These are phyloP conservation scores for Thymus mandschuricus DNA, from an alignment of 257 asterid species.

Conservation along the genomic window DNA sequence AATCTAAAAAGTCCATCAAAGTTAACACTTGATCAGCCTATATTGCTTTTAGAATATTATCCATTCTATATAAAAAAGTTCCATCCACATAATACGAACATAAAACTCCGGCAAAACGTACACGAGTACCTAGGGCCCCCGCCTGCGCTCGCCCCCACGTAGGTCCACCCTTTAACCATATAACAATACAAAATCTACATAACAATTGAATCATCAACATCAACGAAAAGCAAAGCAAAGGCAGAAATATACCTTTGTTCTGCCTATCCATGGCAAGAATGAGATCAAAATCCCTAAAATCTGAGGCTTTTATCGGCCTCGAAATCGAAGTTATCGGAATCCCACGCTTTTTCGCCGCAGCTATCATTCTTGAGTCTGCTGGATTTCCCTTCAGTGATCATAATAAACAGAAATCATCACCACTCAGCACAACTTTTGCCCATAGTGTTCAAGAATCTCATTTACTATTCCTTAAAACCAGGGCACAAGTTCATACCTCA, in stretches of 20 bases:
- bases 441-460: neutral
- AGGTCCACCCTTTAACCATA: neutral
- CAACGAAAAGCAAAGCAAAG: neutral
- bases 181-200: neutral
- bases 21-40: too few species aligned
- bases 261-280: conserved; percentile 93
- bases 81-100: too few species aligned
- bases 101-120: too few species aligned
- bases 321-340: conserved; percentile 79
- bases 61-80: too few species aligned
- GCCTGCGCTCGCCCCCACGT: too few species aligned
- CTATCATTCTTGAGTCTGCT: conserved; percentile 95
- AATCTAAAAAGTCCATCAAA: too few species aligned
- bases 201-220: conserved; percentile 21
- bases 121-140: too few species aligned
- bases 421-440: neutral
- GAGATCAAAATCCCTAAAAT: conserved; percentile 88
- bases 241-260: conserved; percentile 62
- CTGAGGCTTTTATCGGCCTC: conserved; percentile 78
- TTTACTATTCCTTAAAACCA: neutral
- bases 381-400: conserved; percentile 60
- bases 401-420: conserved; percentile 12
- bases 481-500: conserved; percentile 48
- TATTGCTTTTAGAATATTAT: too few species aligned
- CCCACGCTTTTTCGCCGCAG: conserved; percentile 87